phyloP scores from a whole-genome alignment of 2,329 filamentous ascomycete species.

The Ophiobolus disseminans region DNA sequence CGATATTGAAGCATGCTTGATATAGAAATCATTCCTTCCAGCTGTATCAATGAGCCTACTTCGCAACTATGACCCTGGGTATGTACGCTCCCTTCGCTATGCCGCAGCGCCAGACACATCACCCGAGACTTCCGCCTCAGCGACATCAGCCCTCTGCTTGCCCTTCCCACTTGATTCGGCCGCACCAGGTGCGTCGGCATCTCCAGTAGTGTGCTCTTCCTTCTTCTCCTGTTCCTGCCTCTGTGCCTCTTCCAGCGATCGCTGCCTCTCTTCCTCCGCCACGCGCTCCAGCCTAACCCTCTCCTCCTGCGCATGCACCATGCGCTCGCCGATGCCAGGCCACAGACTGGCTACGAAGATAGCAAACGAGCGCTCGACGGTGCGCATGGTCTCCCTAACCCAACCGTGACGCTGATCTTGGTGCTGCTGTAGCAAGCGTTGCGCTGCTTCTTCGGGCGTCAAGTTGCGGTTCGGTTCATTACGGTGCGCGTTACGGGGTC shows the following conservation, averaged over 20 bases:
- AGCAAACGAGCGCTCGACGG: conserved; percentile 63
- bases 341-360: conserved; percentile 69
- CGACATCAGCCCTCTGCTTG: conserved; percentile 21
- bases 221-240: conserved; percentile 20
- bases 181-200: not conserved
- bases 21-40: no score
- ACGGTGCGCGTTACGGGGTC: conserved; percentile 6
- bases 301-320: conserved; percentile 63
- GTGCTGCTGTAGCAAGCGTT: conserved; percentile 49
- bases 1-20: no score
- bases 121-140: not conserved
- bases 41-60: no score
- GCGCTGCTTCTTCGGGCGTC: conserved; percentile 53
- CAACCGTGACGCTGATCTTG: conserved; percentile 37
- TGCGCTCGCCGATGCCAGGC: conserved; percentile 67
- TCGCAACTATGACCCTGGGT: no score
- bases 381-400: conserved; percentile 49
- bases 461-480: conserved; percentile 20
- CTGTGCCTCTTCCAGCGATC: conserved; percentile 29
- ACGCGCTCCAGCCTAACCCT: conserved; percentile 46
- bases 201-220: not conserved
- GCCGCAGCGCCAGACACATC: not conserved
- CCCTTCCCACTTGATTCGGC: conserved; percentile 24
- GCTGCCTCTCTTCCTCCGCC: conserved; percentile 29
- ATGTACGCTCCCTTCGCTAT: not conserved